These are phyloP conservation scores for Dothidotthia symphoricarpi DNA, from an alignment of 2,329 filamentous ascomycete genomes.

Conservation along the genomic window DNA sequence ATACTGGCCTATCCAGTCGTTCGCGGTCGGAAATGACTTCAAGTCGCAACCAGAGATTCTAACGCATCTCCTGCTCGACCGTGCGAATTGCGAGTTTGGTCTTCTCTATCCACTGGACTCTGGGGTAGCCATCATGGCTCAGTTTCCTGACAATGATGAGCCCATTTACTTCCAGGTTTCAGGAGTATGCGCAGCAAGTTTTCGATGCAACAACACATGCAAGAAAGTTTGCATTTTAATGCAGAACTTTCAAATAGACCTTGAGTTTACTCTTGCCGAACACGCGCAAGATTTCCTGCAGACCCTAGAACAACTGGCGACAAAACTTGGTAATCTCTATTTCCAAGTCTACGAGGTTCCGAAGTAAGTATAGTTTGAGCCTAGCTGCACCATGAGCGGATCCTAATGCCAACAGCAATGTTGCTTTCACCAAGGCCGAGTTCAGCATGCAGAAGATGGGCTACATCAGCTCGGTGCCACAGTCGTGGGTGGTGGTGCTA, in stretches of 20 bases:
- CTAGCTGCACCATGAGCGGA: neutral
- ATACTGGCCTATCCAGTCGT: constrained; percentile 11
- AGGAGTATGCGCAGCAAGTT: constrained; percentile 11
- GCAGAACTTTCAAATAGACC: constrained; percentile 14
- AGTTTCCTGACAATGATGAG: constrained; percentile 11
- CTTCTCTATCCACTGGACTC: constrained; percentile 5
- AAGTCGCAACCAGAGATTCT: neutral
- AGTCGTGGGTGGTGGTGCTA: constrained; percentile 5
- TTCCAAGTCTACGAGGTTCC: constrained; percentile 15
- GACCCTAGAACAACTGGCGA: constrained; percentile 7
- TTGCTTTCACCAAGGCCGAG: constrained; percentile 4
- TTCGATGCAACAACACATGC: constrained; percentile 7
- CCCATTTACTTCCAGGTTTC: constrained; percentile 16
- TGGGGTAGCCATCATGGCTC: constrained; percentile 1
- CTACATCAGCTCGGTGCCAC: neutral
- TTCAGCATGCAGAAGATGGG: constrained; percentile 16
- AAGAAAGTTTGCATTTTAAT: constrained; percentile 18
- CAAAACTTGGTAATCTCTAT: constrained; percentile 7
- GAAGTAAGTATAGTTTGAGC: constrained; percentile 3
- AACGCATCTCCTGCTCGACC: constrained; percentile 12
- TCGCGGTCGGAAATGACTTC: constrained; percentile 10
- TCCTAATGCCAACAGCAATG: constrained; percentile 2
- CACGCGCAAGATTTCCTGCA: constrained; percentile 12
- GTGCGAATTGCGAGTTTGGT: constrained; percentile 17
- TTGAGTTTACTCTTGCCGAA: constrained; percentile 10